Percentiles rank a stretch among this genome's conserved stretches.
Conservation (phyloP, 2,329 filamentous ascomycete species). For the Amphichorda felina region DNA sequence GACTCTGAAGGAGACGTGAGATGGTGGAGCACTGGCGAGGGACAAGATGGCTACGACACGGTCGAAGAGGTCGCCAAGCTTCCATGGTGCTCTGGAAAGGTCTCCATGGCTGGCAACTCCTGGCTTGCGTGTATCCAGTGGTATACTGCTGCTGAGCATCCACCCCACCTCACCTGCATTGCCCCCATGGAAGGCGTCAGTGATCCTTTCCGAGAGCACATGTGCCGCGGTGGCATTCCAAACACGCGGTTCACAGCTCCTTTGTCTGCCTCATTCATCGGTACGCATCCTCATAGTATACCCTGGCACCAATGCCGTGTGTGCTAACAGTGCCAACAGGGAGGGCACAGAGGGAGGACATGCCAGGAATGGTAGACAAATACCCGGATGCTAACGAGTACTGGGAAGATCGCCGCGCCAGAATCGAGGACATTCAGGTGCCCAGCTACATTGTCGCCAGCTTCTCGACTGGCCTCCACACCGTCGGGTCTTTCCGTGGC, state of each 20-base stretch:
- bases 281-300: no score
- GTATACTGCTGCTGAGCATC: background rate
- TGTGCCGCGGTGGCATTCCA: background rate
- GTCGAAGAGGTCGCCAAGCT: background rate
- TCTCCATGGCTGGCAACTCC: background rate
- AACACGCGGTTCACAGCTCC: background rate
- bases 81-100: background rate
- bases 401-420: background rate
- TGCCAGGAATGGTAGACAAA: background rate
- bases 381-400: background rate
- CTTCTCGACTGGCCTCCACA: background rate
- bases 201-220: background rate
- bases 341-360: background rate
- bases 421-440: background rate
- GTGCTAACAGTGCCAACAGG: no score
- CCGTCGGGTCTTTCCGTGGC: background rate
- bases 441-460: background rate
- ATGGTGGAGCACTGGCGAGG: background rate
- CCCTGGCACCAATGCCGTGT: no score
- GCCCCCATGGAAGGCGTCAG: background rate
- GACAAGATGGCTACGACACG: background rate
- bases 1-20: background rate
- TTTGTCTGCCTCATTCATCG: background rate
- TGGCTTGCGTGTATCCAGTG: background rate
- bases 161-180: background rate